Base-by-base conservation (phyloP, 2,329 filamentous ascomycete genomes). In the Helminthosporium solani region DNA sequence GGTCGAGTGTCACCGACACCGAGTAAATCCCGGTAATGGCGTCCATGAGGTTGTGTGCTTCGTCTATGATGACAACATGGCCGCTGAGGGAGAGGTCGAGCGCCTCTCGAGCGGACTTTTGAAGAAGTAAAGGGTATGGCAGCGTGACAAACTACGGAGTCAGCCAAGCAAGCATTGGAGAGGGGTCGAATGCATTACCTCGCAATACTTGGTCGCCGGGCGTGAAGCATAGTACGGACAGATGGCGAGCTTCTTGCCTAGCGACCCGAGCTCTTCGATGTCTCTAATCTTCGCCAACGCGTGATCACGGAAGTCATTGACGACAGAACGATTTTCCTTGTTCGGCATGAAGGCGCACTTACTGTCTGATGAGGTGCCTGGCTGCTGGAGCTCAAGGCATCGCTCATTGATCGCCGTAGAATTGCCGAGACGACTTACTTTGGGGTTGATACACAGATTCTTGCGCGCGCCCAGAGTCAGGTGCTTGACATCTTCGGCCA, bases 181-280 rank as follows among this genome's bases (percentile, higher is more conserved):
- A 21, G 23, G 15, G 9, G 6, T 7, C 16, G 4, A 7, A 3
- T n/a, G n/a, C 46, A 70, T 56, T 52, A 81, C 80, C 69, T 96
- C 91, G 33, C 89, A 87, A 8, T 86, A 81, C 15, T 85, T 83
- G n/a, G 95, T 85, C 0, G 88, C 87, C 2, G 87, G 80, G 39
- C 94, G 81, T 0, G 92, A 92, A n/a, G 92, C 91, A 70, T 99
- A 99, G 68, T 99, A 99, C 0, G 94, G 92, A 64, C 94, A 99
- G 4, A 97, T 81, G 0, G 85, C 82, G 25, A 96, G 76, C 40
- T 85, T 81, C 59, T 85, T 88, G 3, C 94, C 94, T 1, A 97
- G 75, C 12, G 77, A 75, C 16, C 86, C 85, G 31, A 97, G 77
- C 59, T 99, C 94, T 67, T 99, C 94, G 44, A 99, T 97, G 61